These are phyloP conservation scores for Botrytis fabae DNA, from an alignment of 2,329 filamentous ascomycete genomes.

Conservation along the genomic window DNA sequence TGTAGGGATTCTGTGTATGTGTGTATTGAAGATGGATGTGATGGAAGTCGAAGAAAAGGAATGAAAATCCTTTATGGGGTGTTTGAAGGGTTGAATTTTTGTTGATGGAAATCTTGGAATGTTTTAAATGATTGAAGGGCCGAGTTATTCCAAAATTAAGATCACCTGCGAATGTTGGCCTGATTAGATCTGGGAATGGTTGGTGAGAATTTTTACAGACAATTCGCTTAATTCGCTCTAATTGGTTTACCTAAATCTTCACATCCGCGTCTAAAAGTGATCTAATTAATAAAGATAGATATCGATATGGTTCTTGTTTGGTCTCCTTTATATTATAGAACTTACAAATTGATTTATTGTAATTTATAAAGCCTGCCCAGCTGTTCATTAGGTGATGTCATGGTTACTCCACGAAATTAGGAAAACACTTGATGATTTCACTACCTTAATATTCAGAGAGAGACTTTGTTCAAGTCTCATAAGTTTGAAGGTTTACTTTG, in stretches of 20 bases:
- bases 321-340: neutral
- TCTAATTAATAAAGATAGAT: neutral
- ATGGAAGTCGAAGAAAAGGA: neutral
- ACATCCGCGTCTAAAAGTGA: neutral
- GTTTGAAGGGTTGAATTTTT: neutral
- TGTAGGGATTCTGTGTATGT: neutral
- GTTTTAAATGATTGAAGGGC: neutral
- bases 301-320: neutral
- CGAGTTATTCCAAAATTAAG: neutral
- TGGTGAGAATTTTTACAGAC: neutral
- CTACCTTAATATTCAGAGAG: neutral
- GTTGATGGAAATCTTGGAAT: neutral
- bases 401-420: too few relatives aligned
- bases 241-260: neutral
- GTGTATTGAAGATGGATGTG: neutral
- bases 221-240: neutral
- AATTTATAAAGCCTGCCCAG: neutral
- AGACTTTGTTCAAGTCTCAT: neutral
- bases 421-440: neutral
- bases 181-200: neutral
- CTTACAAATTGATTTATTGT: neutral
- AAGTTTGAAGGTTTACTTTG: neutral
- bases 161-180: neutral
- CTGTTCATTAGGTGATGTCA: too few relatives aligned
- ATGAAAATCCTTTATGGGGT: too few relatives aligned